phyloP scores from a whole-genome alignment of 345 rosid genomes.

The Zanthoxylum bungeanum region DNA sequence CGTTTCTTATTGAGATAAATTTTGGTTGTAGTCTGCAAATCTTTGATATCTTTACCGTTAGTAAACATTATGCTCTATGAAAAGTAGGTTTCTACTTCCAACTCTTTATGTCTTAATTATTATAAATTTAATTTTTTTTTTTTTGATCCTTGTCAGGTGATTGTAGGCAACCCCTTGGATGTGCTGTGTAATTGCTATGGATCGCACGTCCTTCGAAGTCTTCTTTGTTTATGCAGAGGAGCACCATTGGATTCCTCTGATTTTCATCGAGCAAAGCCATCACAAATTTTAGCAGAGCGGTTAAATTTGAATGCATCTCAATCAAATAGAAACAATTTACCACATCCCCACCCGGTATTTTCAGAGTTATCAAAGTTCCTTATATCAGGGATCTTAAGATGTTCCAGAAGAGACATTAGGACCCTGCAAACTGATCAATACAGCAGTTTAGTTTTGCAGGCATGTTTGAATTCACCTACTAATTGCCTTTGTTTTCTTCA shows the following conservation, averaged over 20 bases:
- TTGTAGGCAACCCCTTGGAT: conserved; percentile 54
- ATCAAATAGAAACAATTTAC: conserved; percentile 27
- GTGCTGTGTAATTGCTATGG: conserved; percentile 81
- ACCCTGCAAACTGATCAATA: conserved; percentile 65
- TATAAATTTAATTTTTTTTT: neutral
- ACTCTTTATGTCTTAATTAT: neutral
- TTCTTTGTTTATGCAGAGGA: conserved; percentile 90
- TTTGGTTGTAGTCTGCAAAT: neutral
- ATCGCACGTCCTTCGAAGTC: conserved; percentile 91
- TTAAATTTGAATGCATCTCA: conserved; percentile 59
- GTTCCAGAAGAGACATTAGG: conserved; percentile 43
- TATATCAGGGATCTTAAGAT: conserved; percentile 59
- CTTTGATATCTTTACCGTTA: neutral
- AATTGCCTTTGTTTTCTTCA: conserved; percentile 2
- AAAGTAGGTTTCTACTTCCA: neutral
- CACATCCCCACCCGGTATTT: conserved; percentile 50
- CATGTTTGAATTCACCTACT: conserved; percentile 22
- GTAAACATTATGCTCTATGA: neutral
- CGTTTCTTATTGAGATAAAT: conserved; percentile 1
- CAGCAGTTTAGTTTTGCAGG: conserved; percentile 93
- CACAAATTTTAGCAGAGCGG: conserved; percentile 58
- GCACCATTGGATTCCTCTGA: conserved; percentile 67
- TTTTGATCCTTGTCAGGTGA: conserved; percentile 41
- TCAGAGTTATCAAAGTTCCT: conserved; percentile 58
- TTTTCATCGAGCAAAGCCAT: conserved; percentile 62